These are phyloP conservation scores for Centaurea solstitialis DNA, from an alignment of 129 eudicot genomes.

Conservation along the genomic window DNA sequence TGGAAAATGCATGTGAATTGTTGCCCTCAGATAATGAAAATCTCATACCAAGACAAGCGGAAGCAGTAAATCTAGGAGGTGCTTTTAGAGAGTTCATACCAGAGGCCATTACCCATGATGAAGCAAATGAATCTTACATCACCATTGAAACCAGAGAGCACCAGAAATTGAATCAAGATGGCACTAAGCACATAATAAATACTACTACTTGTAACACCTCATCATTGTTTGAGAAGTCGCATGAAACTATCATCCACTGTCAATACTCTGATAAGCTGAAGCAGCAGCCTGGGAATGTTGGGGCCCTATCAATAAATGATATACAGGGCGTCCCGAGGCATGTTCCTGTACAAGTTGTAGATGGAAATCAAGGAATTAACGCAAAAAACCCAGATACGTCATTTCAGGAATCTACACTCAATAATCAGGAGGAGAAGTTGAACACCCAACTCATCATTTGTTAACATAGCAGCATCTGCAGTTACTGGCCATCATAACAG, in stretches of 20 bases:
- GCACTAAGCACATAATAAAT: constrained; percentile 30
- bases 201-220: constrained; percentile 37
- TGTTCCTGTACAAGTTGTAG: constrained; percentile 87
- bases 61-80: constrained; percentile 35
- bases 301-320: constrained; percentile 30
- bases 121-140: constrained; percentile 44
- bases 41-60: constrained; percentile 20
- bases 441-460: constrained; percentile 20
- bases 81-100: constrained; percentile 57
- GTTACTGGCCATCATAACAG: constrained; percentile 38
- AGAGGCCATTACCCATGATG: constrained; percentile 39
- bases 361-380: constrained; percentile 51
- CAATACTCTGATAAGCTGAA: constrained; percentile 27
- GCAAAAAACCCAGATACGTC: constrained; percentile 35
- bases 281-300: constrained; percentile 36
- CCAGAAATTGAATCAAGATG: constrained; percentile 38
- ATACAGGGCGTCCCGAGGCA: constrained; percentile 60
- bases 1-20: constrained; percentile 33
- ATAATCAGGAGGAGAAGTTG: constrained; percentile 47
- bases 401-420: constrained; percentile 41
- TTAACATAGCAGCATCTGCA: constrained; percentile 48
- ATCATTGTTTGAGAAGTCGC: constrained; percentile 26
- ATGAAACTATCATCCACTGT: constrained; percentile 32
- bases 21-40: constrained; percentile 36
- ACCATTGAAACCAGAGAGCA: constrained; percentile 46